Base-by-base conservation (phyloP, 2,329 filamentous ascomycete genomes). In the Scedosporium apiospermum region DNA sequence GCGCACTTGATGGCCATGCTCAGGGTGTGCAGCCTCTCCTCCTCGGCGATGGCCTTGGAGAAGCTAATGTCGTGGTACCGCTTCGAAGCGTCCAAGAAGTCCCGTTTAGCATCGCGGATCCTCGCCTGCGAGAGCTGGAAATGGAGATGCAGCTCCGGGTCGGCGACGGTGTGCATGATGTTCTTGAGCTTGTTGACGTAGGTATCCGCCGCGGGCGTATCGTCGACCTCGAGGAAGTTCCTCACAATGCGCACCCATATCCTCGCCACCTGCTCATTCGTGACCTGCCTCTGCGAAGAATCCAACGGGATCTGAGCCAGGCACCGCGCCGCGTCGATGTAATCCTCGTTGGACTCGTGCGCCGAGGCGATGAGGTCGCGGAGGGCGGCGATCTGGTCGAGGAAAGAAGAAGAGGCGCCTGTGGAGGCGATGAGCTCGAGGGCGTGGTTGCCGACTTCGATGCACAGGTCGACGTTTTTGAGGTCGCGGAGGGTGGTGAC, bases 171-270 rank as follows among this genome's bases (percentile, higher is more conserved):
- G 77, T 90, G 86, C 72, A 96, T 91, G 67, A 97, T 82, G 71
- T 95, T 93, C 77, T 97, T 98, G 74, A 96, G 89, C 75, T 93
- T 93, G 81, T 97, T 97, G 69, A 99, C 82, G 72, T 93, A 96
- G 49, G 83, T 85, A 72, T 96, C 91, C 51, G 95, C 95, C 42
- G 84, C 82, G 1, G 88, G 91, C 7, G 91, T 89, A 76, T 98
- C 93, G 72, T 96, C 93, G 58, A 93, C 91, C 77, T 99, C 93
- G 65, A 99, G 84, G 73, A 95, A 96, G 78, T 96, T 89, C 65
- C 95, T 86, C 71, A 96, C 92, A 71, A 99, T 96, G 64, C 93
- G 90, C 68, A 98, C 89, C 91, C 93, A 98, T 62, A 95, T 85
- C 62, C 82, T 81, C 7, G 91, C 91, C 75, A 92, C 93, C 68